Evolutionary conservation across 805 yeast species (phyloP).

Genomic region (Suhomyces kilbournensis): DNA sequence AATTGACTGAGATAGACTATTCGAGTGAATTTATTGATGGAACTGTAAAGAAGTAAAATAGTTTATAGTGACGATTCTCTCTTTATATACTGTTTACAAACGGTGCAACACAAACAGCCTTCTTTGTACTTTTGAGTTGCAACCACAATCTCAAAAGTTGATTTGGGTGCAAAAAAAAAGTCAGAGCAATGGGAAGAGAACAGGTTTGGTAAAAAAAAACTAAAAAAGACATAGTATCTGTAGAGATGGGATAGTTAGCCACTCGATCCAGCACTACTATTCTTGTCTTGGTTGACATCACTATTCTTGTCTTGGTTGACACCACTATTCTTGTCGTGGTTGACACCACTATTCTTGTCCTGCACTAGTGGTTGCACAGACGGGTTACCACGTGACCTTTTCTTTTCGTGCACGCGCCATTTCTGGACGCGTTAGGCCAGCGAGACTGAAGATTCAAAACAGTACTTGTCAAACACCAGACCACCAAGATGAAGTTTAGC

Average conservation of each 20-base stretch:
- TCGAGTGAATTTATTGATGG: not conserved
- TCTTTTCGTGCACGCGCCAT: slow-evolving; percentile 1
- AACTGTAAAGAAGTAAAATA: not conserved
- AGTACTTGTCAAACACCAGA: not conserved
- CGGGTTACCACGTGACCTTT: not conserved
- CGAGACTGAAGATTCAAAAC: not conserved
- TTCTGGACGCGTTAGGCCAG: slow-evolving; percentile 5
- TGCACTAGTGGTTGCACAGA: too few relatives aligned
- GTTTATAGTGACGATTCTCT: not conserved
- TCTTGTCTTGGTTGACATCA: too few relatives aligned
- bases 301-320: too few relatives aligned
- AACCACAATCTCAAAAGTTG: not conserved
- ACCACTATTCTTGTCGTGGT: too few relatives aligned
- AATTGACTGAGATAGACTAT: not conserved
- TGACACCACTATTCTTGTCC: too few relatives aligned
- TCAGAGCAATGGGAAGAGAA: not conserved
- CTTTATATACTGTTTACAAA: not conserved
- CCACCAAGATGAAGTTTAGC: slow-evolving; percentile 3
- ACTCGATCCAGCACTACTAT: too few relatives aligned
- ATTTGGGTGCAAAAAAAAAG: not conserved
- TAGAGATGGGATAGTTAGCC: too few relatives aligned
- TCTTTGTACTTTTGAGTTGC: not conserved
- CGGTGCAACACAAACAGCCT: not conserved
- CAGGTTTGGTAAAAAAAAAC: too few relatives aligned
- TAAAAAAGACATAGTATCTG: too few relatives aligned